phyloP scores from a whole-genome alignment of 1,139 yeast genomes.

The Lodderomyces metapsilosis region DNA sequence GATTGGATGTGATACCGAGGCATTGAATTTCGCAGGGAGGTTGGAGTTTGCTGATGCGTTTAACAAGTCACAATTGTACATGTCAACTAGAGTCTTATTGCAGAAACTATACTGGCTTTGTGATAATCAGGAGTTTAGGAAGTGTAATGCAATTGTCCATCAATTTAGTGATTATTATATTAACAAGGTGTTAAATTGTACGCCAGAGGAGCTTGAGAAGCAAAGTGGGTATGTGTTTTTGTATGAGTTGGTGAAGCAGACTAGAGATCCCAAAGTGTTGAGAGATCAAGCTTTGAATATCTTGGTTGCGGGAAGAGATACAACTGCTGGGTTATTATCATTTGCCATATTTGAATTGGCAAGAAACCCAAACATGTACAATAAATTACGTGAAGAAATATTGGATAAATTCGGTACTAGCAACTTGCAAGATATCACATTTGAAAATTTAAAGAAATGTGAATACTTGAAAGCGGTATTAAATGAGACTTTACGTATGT shows the following conservation, averaged over 20 bases:
- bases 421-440: slow-evolving; percentile 20
- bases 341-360: slow-evolving; percentile 43
- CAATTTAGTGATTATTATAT: slow-evolving; percentile 29
- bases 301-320: slow-evolving; percentile 47
- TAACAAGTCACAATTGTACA: slow-evolving; percentile 27
- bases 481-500: slow-evolving; percentile 49
- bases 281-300: slow-evolving; percentile 47
- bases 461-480: slow-evolving; percentile 45
- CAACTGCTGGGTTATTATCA: slow-evolving; percentile 19
- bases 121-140: slow-evolving; percentile 24
- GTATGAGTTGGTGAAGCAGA: slow-evolving; percentile 45
- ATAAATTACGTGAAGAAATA: slow-evolving; percentile 33
- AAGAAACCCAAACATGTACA: slow-evolving; percentile 36
- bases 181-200: slow-evolving; percentile 27
- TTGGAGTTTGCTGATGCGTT: slow-evolving; percentile 28
- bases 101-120: slow-evolving; percentile 27
- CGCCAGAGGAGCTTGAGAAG: slow-evolving; percentile 25
- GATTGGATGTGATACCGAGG: slow-evolving; percentile 22
- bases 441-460: slow-evolving; percentile 47
- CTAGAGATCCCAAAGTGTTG: slow-evolving; percentile 40
- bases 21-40: slow-evolving; percentile 18
- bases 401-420: slow-evolving; percentile 25
- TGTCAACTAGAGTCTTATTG: slow-evolving; percentile 29
- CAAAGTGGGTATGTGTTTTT: slow-evolving; percentile 38
- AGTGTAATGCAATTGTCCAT: slow-evolving; percentile 23